Evolutionary conservation across 495 filamentous ascomycete species (phyloP).

Genomic region (Aspergillus leporis): DNA sequence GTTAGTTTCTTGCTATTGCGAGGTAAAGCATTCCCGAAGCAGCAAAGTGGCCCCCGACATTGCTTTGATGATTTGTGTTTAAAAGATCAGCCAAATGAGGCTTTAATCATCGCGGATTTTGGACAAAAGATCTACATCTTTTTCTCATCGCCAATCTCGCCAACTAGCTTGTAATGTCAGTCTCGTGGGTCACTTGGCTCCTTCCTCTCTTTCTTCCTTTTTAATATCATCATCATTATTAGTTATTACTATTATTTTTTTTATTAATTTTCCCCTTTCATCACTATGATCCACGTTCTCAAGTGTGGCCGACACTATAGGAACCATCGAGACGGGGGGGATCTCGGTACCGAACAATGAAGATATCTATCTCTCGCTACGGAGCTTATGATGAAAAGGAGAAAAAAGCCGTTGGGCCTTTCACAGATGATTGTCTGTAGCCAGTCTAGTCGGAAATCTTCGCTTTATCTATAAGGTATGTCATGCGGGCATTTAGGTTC

Average conservation of each 20-base stretch:
- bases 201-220: constrained; percentile 9
- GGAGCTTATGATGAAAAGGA: constrained; percentile 1
- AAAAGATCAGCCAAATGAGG: constrained; percentile 16
- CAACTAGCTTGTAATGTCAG: neutral
- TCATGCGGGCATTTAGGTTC: constrained; percentile 44
- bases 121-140: constrained; percentile 10
- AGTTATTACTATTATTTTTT: neutral
- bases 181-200: neutral
- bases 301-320: neutral
- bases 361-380: neutral
- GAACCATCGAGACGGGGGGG: neutral
- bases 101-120: constrained; percentile 12
- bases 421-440: constrained; percentile 22
- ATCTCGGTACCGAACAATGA: constrained; percentile 8
- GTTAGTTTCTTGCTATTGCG: neutral
- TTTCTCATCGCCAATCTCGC: neutral
- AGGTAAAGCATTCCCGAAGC: neutral
- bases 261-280: neutral
- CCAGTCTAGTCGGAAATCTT: constrained; percentile 21
- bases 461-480: constrained; percentile 27
- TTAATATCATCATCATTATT: too few relatives aligned
- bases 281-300: neutral
- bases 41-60: constrained; percentile 7
- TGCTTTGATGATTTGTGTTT: constrained; percentile 14
- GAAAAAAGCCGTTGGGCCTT: constrained; percentile 8